These are phyloP conservation scores for Fusarium mundagurra DNA, from an alignment of 2,329 filamentous ascomycete species.

Conservation along the genomic window DNA sequence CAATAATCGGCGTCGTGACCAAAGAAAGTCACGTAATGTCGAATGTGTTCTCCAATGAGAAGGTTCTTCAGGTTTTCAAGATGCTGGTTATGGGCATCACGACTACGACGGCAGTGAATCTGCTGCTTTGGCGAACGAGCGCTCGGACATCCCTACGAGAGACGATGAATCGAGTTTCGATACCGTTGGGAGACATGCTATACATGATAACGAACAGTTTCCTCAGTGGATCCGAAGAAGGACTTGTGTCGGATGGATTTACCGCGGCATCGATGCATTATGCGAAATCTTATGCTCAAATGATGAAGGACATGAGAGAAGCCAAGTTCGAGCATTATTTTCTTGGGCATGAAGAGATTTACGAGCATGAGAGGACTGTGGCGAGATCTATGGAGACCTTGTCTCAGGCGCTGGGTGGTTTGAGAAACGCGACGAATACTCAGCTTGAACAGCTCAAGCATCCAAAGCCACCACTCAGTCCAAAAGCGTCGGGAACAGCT, in stretches of 20 bases:
- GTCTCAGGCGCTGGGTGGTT: constrained; percentile 87
- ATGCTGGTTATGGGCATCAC: constrained; percentile 82
- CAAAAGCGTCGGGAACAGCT: accelerated
- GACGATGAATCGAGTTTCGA: constrained; percentile 76
- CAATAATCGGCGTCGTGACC: constrained; percentile 88
- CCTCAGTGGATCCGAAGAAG: constrained; percentile 81
- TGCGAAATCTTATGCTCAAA: constrained; percentile 70
- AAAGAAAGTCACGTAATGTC: constrained; percentile 89
- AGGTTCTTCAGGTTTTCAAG: constrained; percentile 83
- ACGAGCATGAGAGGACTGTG: constrained; percentile 79
- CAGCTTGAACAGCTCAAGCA: constrained; percentile 82
- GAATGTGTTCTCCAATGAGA: constrained; percentile 83
- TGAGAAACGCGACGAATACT: constrained; percentile 87
- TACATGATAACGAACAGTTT: constrained; percentile 84
- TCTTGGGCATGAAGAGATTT: constrained; percentile 80
- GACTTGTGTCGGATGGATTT: constrained; percentile 75
- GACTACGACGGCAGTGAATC: constrained; percentile 75
- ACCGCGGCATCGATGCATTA: constrained; percentile 69
- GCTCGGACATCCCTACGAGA: constrained; percentile 77
- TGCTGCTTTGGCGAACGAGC: constrained; percentile 81
- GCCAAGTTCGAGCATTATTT: constrained; percentile 91
- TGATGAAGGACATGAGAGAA: constrained; percentile 83
- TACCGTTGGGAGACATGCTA: constrained; percentile 82
- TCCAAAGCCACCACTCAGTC: background rate
- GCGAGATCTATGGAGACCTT: constrained; percentile 86